phyloP scores from a whole-genome alignment of 495 filamentous ascomycete species.

The Geoglossum glabrum region DNA sequence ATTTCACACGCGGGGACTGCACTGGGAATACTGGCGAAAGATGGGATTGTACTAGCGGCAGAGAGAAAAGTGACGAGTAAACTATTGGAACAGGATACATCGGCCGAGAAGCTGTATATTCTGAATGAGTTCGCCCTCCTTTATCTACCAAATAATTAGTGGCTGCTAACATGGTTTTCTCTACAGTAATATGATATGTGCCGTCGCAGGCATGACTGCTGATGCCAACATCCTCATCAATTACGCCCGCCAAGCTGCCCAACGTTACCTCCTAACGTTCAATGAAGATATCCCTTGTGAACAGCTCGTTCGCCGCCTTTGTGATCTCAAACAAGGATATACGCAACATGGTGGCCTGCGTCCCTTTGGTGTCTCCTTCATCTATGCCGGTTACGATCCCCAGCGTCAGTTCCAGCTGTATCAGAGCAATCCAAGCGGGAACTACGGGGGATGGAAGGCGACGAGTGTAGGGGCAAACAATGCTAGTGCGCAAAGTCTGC shows the following conservation, averaged over 20 bases:
- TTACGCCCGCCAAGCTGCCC: conserved; percentile 89
- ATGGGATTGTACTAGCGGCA: conserved; percentile 96
- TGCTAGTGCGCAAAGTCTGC: conserved; percentile 84
- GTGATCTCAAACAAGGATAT: conserved; percentile 98
- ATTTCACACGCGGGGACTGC: conserved; percentile 97
- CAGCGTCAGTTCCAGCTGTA: conserved; percentile 96
- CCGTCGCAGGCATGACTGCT: conserved; percentile 96
- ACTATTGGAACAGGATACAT: conserved; percentile 96
- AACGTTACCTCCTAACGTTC: conserved; percentile 94
- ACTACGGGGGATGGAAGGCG: conserved; percentile 98
- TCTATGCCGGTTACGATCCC: conserved; percentile 94
- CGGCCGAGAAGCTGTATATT: conserved; percentile 97
- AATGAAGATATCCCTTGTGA: conserved; percentile 99
- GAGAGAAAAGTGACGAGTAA: conserved; percentile 99
- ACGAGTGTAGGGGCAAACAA: conserved; percentile 97
- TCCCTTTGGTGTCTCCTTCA: conserved; percentile 97
- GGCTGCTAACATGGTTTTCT: background rate
- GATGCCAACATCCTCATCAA: conserved; percentile 99
- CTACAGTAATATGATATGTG: conserved; percentile 96
- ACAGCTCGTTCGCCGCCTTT: conserved; percentile 88
- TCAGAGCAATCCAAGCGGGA: conserved; percentile 98
- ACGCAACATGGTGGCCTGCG: conserved; percentile 96
- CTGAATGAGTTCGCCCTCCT: conserved; percentile 65
- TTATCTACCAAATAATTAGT: background rate
- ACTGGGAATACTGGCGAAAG: conserved; percentile 85